A percentile compares a stretch with the other conserved stretches of the same genome.
Evolutionary conservation across 2,329 filamentous ascomycete species (phyloP).

Genomic region (Monosporascus sp.): DNA sequence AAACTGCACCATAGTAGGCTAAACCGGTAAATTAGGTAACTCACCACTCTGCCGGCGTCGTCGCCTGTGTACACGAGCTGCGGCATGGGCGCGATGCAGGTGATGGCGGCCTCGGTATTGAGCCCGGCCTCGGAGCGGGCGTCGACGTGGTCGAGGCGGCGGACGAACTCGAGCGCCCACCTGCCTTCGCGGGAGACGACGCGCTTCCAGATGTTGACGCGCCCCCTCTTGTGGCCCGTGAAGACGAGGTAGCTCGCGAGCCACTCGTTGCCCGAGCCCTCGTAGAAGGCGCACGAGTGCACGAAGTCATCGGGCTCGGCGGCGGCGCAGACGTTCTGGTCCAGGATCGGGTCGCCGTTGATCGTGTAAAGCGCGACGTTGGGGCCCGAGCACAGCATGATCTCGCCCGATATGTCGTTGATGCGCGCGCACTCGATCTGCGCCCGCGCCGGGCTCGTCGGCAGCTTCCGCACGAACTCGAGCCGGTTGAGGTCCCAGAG

Average conservation of each 20-base stretch:
- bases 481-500: slow-evolving; percentile 93
- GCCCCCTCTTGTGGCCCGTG: slow-evolving; percentile 77
- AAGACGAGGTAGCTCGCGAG: slow-evolving; percentile 80
- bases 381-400: slow-evolving; percentile 74
- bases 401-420: slow-evolving; percentile 86
- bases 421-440: slow-evolving; percentile 69
- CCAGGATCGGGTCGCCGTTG: slow-evolving; percentile 76
- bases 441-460: slow-evolving; percentile 20
- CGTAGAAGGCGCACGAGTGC: slow-evolving; percentile 83
- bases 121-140: slow-evolving; percentile 53
- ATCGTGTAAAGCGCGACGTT: slow-evolving; percentile 76
- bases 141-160: slow-evolving; percentile 77
- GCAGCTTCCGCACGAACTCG: slow-evolving; percentile 75
- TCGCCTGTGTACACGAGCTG: slow-evolving; percentile 88
- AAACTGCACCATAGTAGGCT: no score
- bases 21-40: slow-evolving; percentile 26
- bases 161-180: slow-evolving; percentile 74
- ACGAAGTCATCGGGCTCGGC: slow-evolving; percentile 66
- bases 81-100: slow-evolving; percentile 78
- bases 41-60: slow-evolving; percentile 84
- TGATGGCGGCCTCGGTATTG: slow-evolving; percentile 66
- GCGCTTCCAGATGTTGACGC: slow-evolving; percentile 73
- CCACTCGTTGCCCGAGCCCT: slow-evolving; percentile 87
- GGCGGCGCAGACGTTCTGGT: slow-evolving; percentile 66
- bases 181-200: slow-evolving; percentile 48